Percentiles rank a stretch among this genome's conserved stretches.
These are phyloP conservation scores for Fonsecaea pugnacius DNA, from an alignment of 2,329 filamentous ascomycete genomes.

Conservation along the genomic window DNA sequence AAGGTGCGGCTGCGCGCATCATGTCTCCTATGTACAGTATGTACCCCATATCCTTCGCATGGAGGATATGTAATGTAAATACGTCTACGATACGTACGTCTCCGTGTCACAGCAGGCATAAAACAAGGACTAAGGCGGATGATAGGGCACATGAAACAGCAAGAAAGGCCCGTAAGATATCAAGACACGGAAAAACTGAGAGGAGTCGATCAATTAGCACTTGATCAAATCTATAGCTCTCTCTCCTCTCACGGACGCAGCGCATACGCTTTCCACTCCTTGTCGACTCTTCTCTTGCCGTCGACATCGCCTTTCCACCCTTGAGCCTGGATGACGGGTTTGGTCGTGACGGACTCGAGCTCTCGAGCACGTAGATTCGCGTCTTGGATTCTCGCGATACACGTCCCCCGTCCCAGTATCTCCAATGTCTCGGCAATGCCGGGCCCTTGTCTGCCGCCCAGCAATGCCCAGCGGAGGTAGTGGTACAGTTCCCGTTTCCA, in stretches of 20 bases:
- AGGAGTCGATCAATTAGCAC: not conserved
- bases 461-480: constrained; percentile 62
- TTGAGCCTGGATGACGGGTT: constrained; percentile 19
- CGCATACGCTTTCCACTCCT: constrained; percentile 31
- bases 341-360: constrained; percentile 17
- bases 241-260: constrained; percentile 1
- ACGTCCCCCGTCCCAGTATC: constrained; percentile 60
- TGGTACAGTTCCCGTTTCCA: constrained; percentile 55
- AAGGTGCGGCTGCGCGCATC: no score
- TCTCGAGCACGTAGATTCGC: constrained; percentile 40
- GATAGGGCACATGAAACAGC: no score
- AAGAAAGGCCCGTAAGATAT: not conserved
- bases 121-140: no score
- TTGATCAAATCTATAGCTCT: not conserved
- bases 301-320: constrained; percentile 27
- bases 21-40: no score
- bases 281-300: constrained; percentile 32
- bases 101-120: no score
- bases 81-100: no score
- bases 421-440: constrained; percentile 59
- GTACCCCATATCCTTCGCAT: no score
- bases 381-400: constrained; percentile 50
- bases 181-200: not conserved
- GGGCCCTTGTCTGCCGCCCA: constrained; percentile 59
- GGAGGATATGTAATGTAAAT: no score